Conservation (phyloP, 169 alveolate species). For the Plasmodium knowlesi region DNA sequence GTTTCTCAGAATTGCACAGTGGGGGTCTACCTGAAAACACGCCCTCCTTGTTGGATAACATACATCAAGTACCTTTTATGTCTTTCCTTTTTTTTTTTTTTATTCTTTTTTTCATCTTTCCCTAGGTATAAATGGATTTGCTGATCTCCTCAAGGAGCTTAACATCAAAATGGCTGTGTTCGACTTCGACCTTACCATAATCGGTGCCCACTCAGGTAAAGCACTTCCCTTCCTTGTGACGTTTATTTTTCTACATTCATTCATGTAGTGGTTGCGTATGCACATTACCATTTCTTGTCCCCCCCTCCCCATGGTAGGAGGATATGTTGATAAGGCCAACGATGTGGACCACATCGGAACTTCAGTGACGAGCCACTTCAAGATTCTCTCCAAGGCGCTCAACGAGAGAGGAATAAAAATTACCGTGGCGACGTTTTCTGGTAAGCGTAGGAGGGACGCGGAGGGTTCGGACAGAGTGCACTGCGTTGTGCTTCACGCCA, state of each 20-base stretch:
- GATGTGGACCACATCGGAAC: constrained; percentile 34
- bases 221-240: not conserved
- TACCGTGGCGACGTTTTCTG: constrained; percentile 67
- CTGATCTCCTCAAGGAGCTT: constrained; percentile 13
- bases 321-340: constrained; percentile 34
- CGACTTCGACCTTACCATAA: constrained; percentile 55
- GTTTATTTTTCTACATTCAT: not conserved
- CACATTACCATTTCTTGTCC: not conserved
- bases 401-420: constrained; percentile 19
- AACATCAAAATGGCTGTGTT: constrained; percentile 59
- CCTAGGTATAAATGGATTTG: constrained; percentile 42
- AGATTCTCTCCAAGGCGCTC: constrained; percentile 38
- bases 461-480: no score
- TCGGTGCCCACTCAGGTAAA: constrained; percentile 66
- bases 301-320: not conserved
- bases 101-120: not conserved
- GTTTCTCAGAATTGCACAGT: not conserved
- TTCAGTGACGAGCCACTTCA: constrained; percentile 32
- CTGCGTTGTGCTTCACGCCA: not conserved
- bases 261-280: not conserved
- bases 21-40: not conserved
- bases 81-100: not conserved
- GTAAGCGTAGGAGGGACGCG: not conserved
- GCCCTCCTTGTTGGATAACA: not conserved
- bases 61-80: not conserved